Percentiles rank a stretch among this genome's conserved stretches.
Evolutionary conservation across 1,284 basidiomycete genomes (phyloP).

Genomic region (Leccinum pallidistipes): DNA sequence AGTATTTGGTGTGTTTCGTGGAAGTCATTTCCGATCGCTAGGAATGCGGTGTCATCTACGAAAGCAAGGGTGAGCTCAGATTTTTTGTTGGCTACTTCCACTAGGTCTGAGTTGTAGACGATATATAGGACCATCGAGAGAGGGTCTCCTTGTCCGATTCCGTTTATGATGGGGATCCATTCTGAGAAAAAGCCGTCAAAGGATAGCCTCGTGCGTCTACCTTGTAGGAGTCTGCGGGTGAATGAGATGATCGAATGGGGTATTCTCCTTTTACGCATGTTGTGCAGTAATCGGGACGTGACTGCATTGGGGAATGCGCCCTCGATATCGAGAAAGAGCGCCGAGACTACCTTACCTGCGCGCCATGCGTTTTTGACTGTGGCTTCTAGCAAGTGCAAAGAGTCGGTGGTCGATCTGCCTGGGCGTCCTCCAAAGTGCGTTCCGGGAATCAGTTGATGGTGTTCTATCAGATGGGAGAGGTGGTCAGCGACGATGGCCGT

Average conservation of each 20-base stretch:
- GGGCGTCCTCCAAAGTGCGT: no score
- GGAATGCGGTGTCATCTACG: slow-evolving; percentile 3
- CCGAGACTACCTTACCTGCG: slow-evolving; percentile 20
- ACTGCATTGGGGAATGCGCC: slow-evolving; percentile 37
- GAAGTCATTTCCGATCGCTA: neutral
- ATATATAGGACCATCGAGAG: slow-evolving; percentile 32
- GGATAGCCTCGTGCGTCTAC: slow-evolving; percentile 7
- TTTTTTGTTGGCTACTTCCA: slow-evolving; percentile 13
- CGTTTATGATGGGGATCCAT: slow-evolving; percentile 19
- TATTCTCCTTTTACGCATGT: slow-evolving; percentile 25
- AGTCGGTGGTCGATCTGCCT: no score
- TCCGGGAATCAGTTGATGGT: no score
- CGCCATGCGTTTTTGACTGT: slow-evolving; percentile 27
- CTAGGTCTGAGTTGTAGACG: slow-evolving; percentile 31
- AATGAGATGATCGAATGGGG: neutral
- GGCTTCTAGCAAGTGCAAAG: no score
- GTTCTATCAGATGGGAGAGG: no score
- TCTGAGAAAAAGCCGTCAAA: slow-evolving; percentile 23
- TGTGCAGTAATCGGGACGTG: slow-evolving; percentile 28
- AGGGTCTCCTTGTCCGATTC: slow-evolving; percentile 34
- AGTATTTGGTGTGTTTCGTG: neutral
- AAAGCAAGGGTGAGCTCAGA: slow-evolving; percentile 1
- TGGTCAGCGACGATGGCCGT: no score
- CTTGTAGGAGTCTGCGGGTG: slow-evolving; percentile 1
- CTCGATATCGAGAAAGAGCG: slow-evolving; percentile 34